Conservation (phyloP, 352 stramenopile genomes). For the Phytophthora vignae region DNA sequence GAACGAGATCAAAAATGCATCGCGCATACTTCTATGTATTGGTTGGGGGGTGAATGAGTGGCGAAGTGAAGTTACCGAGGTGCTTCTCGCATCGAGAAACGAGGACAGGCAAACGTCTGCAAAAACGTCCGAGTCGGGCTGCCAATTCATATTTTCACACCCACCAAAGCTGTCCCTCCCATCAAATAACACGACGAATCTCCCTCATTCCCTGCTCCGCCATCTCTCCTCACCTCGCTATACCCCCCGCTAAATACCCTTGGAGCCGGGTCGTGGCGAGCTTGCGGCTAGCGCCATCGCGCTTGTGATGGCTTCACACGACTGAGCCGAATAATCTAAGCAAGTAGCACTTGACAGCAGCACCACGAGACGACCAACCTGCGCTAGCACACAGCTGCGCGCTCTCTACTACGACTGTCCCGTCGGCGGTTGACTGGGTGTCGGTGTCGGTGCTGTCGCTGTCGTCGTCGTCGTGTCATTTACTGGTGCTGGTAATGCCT, state of each 20-base stretch:
- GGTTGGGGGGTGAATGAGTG: slow-evolving; percentile 9
- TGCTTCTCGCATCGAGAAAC: slow-evolving; percentile 15
- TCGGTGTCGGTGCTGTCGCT: slow-evolving; percentile 22
- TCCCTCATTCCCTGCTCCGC: slow-evolving; percentile 26
- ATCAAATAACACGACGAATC: slow-evolving; percentile 48
- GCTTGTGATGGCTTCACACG: slow-evolving; percentile 23
- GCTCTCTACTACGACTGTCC: slow-evolving; percentile 35
- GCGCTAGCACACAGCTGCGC: slow-evolving; percentile 24
- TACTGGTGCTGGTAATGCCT: slow-evolving; percentile 13
- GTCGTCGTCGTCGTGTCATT: slow-evolving; percentile 20
- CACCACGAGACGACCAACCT: slow-evolving; percentile 25
- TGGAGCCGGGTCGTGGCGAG: slow-evolving; percentile 19
- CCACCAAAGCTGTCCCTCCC: slow-evolving; percentile 39
- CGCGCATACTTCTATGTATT: slow-evolving; percentile 44
- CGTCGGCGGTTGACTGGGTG: slow-evolving; percentile 19
- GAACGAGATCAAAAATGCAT: slow-evolving; percentile 22
- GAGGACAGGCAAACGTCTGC: slow-evolving; percentile 24
- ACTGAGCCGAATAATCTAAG: slow-evolving; percentile 37
- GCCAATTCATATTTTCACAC: slow-evolving; percentile 58
- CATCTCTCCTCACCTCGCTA: slow-evolving; percentile 30
- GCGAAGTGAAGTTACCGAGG: slow-evolving; percentile 13
- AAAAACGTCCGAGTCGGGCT: slow-evolving; percentile 33
- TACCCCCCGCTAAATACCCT: slow-evolving; percentile 18
- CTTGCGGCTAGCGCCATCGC: slow-evolving; percentile 18
- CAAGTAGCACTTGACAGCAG: slow-evolving; percentile 32